Evolutionary conservation across 495 filamentous ascomycete species (phyloP), one percentile per base, ranked within the genome.

Genomic region (Daldinia bambusicola): DNA sequence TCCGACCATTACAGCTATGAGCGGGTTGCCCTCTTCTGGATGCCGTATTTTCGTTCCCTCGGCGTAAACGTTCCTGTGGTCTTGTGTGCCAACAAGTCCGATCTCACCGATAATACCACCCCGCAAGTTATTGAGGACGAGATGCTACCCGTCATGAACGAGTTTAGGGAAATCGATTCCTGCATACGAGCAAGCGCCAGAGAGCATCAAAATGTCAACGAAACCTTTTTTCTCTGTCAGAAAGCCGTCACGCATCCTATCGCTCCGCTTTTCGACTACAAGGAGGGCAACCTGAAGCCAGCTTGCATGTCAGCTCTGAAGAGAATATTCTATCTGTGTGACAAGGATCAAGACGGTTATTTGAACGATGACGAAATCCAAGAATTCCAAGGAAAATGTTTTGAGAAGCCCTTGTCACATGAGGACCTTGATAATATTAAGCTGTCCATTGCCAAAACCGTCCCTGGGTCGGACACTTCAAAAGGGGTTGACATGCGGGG

Each of bases 1-100:
- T 93, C 94, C 57, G 96, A 98, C 76, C 94, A 98, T 76, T 99
- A 98, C 79, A 97, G 94, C 84, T 98, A 98, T 86, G 96, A 98
- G 72, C 88, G 95, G 26, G 94, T 99, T 16, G 95, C 95, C 14
- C 81, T 99, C 16, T 99, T 98, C 78, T 99, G 95, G 95, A 90
- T 97, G 82, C 95, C 95, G 30, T 93, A 97, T 80, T 98, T 99
- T 80, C 91, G 95, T 51, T 97, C 93, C 8, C 87, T 99, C 50
- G 96, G 96, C 8, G 95, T 99, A 69, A 99, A 99, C 78, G 94
- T 99, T n/a, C 93, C 95, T 0, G 95, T 99, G 3, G 92, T 98
- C 45, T 84, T 99, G 64, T 98, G 96, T 80, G 94, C 95, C 74
- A 98, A 97, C 84, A 99, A 99, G 80, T 91, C 93, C 18, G 95